Evolutionary conservation across 177 flowering plant species (phyloP), one percentile per base, ranked within the genome.

Genomic region (Vitis hybrid): DNA sequence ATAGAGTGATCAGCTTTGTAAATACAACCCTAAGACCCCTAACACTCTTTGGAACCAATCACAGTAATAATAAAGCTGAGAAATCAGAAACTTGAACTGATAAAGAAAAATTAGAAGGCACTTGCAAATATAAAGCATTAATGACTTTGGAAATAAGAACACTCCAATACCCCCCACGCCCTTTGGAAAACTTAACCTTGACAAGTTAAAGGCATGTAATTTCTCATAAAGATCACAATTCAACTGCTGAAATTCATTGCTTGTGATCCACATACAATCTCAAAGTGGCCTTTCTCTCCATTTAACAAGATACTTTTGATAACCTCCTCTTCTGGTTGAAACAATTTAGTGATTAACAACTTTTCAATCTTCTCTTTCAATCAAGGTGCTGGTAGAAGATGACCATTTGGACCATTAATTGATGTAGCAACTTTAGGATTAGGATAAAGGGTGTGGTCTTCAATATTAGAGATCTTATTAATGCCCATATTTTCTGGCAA

Each of bases 281-380:
- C 51, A 60, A 21, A 50, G 9, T 23, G 50, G 58, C 1, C 9
- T 2, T 6, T 17, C 30, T 48, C 15, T 26, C 59, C 68, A 23
- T 26, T 26, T n/a, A 0, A 52, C 34, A 6, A 52, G 59, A 23
- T 23, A 65, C 15, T 54, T 65, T 13, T 52, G 68, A 14, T 30
- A 65, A 6, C 59, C 59, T 5, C 59, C 68, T 6, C 26, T 17
- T 52, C 59, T 26, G 4, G 68, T 23, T 7, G 59, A 13, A 23
- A 65, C 6, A 2, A 50, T 5, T 30, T 54, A 49, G 14, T 65
- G 18, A 30, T n/a, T 26, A 14, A 65, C 6, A 52, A 65, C 34
- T 54, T 59, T 65, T 65, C 13, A 50, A 64, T 64, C 13, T 64
- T n/a, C 10, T 64, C 30, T 50, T 48, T 64, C n/a, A 10, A 18